A percentile compares a stretch with the other conserved stretches of the same genome.
phyloP scores from a whole-genome alignment of 306 rosid genomes.

The Inga laurina region DNA sequence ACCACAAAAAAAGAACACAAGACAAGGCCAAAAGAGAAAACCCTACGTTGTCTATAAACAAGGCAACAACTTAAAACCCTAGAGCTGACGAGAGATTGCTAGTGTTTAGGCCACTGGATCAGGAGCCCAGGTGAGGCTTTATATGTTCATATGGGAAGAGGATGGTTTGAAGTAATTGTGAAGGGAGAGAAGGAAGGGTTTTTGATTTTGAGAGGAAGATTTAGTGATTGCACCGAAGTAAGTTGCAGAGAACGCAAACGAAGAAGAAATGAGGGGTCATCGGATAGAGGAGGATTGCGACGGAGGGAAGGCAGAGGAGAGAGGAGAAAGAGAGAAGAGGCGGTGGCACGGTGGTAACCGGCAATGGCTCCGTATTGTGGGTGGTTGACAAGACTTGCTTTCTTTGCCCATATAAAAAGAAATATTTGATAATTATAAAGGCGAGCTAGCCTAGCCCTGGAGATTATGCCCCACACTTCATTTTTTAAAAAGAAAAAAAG shows the following conservation, averaged over 20 bases:
- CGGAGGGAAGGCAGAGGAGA: not conserved
- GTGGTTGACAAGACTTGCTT: slow-evolving; percentile 53
- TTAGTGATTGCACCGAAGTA: not conserved
- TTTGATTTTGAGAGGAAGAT: not conserved
- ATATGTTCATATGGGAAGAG: not conserved
- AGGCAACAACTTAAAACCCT: slow-evolving; percentile 29
- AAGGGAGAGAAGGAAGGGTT: not conserved
- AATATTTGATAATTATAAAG: slow-evolving; percentile 43
- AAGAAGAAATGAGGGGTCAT: not conserved
- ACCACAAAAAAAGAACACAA: not conserved
- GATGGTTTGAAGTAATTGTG: not conserved
- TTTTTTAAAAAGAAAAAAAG: not conserved
- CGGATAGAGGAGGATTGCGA: not conserved
- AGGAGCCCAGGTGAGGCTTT: not conserved
- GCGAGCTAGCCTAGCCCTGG: slow-evolving; percentile 16
- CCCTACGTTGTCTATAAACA: slow-evolving; percentile 25
- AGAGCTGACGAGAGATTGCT: not conserved
- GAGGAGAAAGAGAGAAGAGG: not conserved
- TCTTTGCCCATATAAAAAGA: slow-evolving; percentile 35
- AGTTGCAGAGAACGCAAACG: not conserved
- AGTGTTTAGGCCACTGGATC: not conserved
- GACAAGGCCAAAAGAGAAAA: not conserved
- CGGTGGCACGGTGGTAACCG: slow-evolving; percentile 36
- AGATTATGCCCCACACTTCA: not conserved
- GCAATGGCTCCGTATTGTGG: slow-evolving; percentile 36